Evolutionary conservation across 177 flowering plant species (phyloP).

Genomic region (Vitis hybrid): DNA sequence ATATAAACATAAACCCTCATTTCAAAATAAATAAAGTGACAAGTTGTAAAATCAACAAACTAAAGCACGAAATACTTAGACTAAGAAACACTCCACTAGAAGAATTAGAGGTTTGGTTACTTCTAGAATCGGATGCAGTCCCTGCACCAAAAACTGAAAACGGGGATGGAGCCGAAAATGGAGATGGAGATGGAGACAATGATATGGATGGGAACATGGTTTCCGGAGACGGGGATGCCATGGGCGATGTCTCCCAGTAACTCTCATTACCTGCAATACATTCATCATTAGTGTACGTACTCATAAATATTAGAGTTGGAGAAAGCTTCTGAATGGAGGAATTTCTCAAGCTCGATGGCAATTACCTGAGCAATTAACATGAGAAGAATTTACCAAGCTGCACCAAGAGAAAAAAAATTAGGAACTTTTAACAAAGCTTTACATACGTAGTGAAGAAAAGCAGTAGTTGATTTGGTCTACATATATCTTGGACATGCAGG

Average conservation of each 20-base stretch:
- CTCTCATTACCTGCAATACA: neutral
- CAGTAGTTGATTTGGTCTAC: too few relatives aligned
- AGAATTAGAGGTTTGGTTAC: neutral
- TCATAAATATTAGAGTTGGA: too few relatives aligned
- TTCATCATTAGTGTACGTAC: too few relatives aligned
- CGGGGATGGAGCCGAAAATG: neutral
- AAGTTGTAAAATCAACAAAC: neutral
- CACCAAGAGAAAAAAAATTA: neutral
- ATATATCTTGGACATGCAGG: too few relatives aligned
- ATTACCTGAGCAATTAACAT: conserved; percentile 8
- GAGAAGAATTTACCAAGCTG: conserved; percentile 12
- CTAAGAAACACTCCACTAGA: neutral
- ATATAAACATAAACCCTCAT: neutral
- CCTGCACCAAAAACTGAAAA: too few relatives aligned
- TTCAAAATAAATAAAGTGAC: neutral
- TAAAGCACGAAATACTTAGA: neutral
- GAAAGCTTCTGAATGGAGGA: too few relatives aligned
- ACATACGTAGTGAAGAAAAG: too few relatives aligned
- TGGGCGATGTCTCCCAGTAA: neutral
- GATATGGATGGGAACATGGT: neutral
- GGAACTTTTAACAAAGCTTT: too few relatives aligned
- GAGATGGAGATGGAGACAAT: neutral
- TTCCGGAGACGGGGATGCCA: neutral
- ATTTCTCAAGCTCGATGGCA: too few relatives aligned
- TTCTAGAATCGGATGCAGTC: neutral